These are phyloP conservation scores for Hymenoscyphus albidus DNA, from an alignment of 2,329 filamentous ascomycete species.

Conservation along the genomic window DNA sequence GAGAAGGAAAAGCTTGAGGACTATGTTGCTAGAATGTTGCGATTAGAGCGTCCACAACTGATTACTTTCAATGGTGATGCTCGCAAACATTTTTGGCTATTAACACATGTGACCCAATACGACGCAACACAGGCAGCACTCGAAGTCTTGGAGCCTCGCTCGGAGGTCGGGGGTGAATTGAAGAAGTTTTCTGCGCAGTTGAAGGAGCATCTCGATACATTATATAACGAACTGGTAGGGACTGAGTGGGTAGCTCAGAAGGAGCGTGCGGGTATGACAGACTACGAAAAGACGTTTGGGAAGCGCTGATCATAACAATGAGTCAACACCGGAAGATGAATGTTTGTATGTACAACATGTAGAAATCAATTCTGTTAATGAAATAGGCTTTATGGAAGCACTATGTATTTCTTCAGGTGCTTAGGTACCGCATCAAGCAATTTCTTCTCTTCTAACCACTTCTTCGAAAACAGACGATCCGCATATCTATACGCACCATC, in stretches of 20 bases:
- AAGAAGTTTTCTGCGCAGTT: slow-evolving; percentile 15
- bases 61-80: neutral
- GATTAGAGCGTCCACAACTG: neutral
- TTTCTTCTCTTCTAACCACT: slow-evolving; percentile 86
- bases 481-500: slow-evolving; percentile 98
- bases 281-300: neutral
- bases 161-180: slow-evolving; percentile 17
- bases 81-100: neutral
- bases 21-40: slow-evolving; percentile 36
- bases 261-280: neutral
- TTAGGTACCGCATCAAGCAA: slow-evolving; percentile 76
- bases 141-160: slow-evolving; percentile 29
- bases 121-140: slow-evolving; percentile 27
- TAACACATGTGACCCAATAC: neutral
- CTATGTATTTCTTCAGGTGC: slow-evolving; percentile 88
- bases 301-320: neutral
- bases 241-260: slow-evolving; percentile 4
- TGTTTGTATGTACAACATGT: slow-evolving; percentile 21
- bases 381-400: slow-evolving; percentile 60
- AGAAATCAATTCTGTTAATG: slow-evolving; percentile 28
- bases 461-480: slow-evolving; percentile 84
- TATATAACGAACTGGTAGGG: neutral
- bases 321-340: neutral
- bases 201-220: slow-evolving; percentile 4
- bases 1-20: slow-evolving; percentile 40